Percentiles rank a stretch among this genome's conserved stretches.
These are phyloP conservation scores for Colletotrichum liriopes DNA, from an alignment of 2,329 filamentous ascomycete species.

Conservation along the genomic window DNA sequence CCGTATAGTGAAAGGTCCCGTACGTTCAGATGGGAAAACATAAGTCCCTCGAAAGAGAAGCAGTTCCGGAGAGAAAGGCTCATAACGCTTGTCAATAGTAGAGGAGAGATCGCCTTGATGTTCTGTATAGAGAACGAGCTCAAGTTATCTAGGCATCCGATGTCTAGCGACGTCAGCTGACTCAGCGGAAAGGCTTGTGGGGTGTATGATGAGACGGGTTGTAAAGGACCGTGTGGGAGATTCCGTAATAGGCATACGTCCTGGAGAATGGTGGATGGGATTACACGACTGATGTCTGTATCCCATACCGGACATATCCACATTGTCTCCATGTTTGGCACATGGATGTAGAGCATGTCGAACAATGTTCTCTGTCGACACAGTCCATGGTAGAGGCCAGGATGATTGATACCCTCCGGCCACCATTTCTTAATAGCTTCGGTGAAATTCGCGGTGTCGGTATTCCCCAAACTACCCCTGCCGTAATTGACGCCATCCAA, in stretches of 20 bases:
- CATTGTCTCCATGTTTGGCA: neutral
- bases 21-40: neutral
- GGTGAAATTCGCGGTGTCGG: neutral
- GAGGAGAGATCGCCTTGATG: fast-evolving
- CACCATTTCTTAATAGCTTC: neutral
- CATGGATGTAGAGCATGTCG: neutral
- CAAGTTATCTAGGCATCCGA: neutral
- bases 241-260: neutral
- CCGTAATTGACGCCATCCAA: fast-evolving
- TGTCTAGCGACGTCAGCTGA: neutral
- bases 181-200: neutral
- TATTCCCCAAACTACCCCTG: neutral
- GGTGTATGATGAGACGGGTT: neutral
- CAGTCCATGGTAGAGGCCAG: neutral
- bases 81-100: neutral
- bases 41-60: neutral
- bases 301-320: neutral
- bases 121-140: fast-evolving
- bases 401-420: neutral
- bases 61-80: neutral
- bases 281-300: fast-evolving
- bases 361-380: neutral
- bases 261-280: neutral
- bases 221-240: fast-evolving
- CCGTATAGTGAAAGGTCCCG: neutral